A percentile compares a stretch with the other conserved stretches of the same genome.
Conservation (phyloP, 805 yeast genomes). For the Starmerella scarabaei region DNA sequence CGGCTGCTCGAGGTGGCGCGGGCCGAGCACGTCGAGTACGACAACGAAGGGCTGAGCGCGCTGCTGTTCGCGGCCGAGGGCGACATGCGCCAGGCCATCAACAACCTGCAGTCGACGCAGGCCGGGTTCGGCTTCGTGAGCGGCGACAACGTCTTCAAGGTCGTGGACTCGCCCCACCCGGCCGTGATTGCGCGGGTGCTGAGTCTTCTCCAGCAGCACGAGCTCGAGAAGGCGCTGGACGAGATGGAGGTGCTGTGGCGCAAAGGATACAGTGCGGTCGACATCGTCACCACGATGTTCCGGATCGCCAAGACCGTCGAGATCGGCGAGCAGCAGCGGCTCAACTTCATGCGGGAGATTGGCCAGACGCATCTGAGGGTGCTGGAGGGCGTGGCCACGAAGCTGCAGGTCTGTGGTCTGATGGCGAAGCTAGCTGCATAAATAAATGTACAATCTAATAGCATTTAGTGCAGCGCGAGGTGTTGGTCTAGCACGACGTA, state of each 20-base stretch:
- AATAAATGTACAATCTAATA: no score
- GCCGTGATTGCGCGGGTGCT: slow-evolving; percentile 62
- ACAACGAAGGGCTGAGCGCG: slow-evolving; percentile 87
- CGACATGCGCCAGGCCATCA: slow-evolving; percentile 96
- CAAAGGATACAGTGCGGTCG: slow-evolving; percentile 87
- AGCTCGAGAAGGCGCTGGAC: slow-evolving; percentile 53
- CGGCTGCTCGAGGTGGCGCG: slow-evolving; percentile 60
- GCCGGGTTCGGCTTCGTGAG: slow-evolving; percentile 90
- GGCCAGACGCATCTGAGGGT: slow-evolving; percentile 89
- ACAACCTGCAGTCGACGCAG: slow-evolving; percentile 83
- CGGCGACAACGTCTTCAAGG: slow-evolving; percentile 83
- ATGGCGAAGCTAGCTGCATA: slow-evolving; percentile 23
- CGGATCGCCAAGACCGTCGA: slow-evolving; percentile 69
- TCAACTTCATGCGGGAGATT: slow-evolving; percentile 71
- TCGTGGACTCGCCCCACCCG: slow-evolving; percentile 96
- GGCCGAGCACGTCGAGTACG: slow-evolving; percentile 57
- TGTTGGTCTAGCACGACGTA: no score
- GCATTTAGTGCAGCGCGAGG: no score
- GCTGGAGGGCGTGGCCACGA: slow-evolving; percentile 82
- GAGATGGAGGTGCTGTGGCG: slow-evolving; percentile 62
- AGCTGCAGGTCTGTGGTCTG: slow-evolving; percentile 74
- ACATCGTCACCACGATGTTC: slow-evolving; percentile 81
- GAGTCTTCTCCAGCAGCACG: slow-evolving; percentile 29
- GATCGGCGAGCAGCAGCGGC: slow-evolving; percentile 51
- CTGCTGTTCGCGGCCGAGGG: slow-evolving; percentile 93